Evolutionary conservation across 2,329 filamentous ascomycete species (phyloP).

Genomic region (Albifimbria verrucaria): DNA sequence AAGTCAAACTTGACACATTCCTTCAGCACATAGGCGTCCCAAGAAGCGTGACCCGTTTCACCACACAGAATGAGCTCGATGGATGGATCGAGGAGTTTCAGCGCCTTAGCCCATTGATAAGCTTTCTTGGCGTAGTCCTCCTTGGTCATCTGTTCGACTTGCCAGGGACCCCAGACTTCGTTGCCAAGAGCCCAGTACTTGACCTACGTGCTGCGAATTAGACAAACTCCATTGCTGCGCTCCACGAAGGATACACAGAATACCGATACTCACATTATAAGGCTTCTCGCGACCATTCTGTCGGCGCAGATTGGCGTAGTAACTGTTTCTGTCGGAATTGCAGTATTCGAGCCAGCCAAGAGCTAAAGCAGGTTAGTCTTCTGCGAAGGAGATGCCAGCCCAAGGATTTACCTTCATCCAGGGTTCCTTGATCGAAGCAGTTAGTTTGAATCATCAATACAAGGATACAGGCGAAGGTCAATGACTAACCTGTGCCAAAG

Average conservation of each 20-base stretch:
- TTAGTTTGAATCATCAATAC: conserved; percentile 3
- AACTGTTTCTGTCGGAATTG: conserved; percentile 71
- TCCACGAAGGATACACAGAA: no score
- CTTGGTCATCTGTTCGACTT: conserved; percentile 66
- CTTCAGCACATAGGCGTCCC: conserved; percentile 72
- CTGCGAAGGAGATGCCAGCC: conserved; percentile 9
- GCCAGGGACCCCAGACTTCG: conserved; percentile 65
- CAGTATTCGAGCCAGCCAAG: conserved; percentile 85
- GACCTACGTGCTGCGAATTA: no score
- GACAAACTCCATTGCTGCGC: no score
- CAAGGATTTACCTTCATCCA: conserved; percentile 27
- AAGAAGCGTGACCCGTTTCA: conserved; percentile 63
- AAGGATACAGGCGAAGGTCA: neutral
- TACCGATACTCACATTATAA: conserved; percentile 52
- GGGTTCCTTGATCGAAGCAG: conserved; percentile 29
- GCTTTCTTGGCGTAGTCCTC: conserved; percentile 68
- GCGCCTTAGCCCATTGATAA: conserved; percentile 68
- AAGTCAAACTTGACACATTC: conserved; percentile 52
- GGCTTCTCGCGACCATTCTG: conserved; percentile 73
- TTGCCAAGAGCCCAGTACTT: conserved; percentile 88
- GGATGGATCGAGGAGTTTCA: conserved; percentile 68
- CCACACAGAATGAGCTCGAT: conserved; percentile 73
- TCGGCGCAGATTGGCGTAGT: conserved; percentile 78
- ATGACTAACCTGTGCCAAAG: conserved; percentile 64
- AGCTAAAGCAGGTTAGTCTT: conserved; percentile 33